Percentiles rank a stretch among this genome's conserved stretches.
These are phyloP conservation scores for Viola pubescens DNA, from an alignment of 441 rosid genomes.

Conservation along the genomic window DNA sequence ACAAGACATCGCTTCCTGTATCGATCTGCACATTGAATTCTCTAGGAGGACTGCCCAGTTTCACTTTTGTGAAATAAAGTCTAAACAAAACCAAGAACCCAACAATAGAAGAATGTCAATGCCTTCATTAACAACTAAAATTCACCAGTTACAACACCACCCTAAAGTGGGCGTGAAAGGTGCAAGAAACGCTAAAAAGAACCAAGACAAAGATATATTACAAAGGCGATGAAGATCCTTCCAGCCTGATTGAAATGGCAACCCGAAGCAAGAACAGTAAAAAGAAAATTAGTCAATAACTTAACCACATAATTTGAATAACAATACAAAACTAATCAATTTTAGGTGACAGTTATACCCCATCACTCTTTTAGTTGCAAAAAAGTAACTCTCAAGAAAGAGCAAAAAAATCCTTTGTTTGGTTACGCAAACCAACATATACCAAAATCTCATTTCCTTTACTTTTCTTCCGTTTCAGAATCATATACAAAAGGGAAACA, in stretches of 20 bases:
- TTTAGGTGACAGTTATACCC: no score
- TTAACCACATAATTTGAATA: background rate
- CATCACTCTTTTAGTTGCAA: background rate
- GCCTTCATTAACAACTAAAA: slow-evolving; percentile 3
- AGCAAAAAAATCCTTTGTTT: slow-evolving; percentile 2
- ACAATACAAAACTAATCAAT: background rate
- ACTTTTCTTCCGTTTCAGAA: background rate
- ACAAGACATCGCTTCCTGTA: slow-evolving; percentile 93
- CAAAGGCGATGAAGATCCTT: slow-evolving; percentile 22
- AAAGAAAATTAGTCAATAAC: slow-evolving; percentile 19
- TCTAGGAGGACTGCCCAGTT: slow-evolving; percentile 80
- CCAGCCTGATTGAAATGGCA: slow-evolving; percentile 17
- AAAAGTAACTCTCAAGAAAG: background rate
- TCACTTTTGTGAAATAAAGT: slow-evolving; percentile 76
- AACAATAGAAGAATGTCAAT: slow-evolving; percentile 18
- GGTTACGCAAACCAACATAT: background rate
- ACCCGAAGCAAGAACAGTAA: slow-evolving; percentile 17
- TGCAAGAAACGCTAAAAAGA: slow-evolving; percentile 13
- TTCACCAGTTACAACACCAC: slow-evolving; percentile 7
- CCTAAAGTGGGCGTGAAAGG: slow-evolving; percentile 3
- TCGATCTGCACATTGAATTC: slow-evolving; percentile 91
- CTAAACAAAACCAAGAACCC: slow-evolving; percentile 32
- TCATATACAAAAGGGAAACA: background rate
- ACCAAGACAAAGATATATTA: slow-evolving; percentile 18
- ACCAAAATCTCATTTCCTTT: background rate